phyloP scores from a whole-genome alignment of 495 filamentous ascomycete species.

The Neurospora sp. region DNA sequence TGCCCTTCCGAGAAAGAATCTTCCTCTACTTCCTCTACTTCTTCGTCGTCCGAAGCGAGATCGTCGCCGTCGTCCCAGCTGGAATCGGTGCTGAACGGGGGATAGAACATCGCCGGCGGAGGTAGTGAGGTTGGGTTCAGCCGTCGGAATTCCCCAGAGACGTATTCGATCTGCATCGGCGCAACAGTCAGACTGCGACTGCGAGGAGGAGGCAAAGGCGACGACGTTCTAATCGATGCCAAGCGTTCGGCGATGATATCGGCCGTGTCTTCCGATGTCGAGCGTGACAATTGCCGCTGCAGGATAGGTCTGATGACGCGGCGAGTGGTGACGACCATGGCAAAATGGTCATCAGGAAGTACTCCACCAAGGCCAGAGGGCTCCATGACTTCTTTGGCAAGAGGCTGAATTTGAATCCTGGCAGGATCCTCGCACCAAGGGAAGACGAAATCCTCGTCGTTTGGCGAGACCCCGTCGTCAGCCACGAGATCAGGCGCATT shows the following conservation, averaged over 20 bases:
- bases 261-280: constrained; percentile 16
- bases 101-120: constrained; percentile 31
- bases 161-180: constrained; percentile 26
- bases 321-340: constrained; percentile 42
- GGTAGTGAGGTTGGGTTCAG: constrained; percentile 35
- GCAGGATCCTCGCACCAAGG: constrained; percentile 26
- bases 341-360: constrained; percentile 57
- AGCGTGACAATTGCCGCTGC: background rate
- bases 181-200: background rate
- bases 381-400: constrained; percentile 44
- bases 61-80: constrained; percentile 24
- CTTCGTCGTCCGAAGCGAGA: constrained; percentile 19
- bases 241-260: constrained; percentile 27
- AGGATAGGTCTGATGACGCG: constrained; percentile 21
- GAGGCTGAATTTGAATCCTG: constrained; percentile 11
- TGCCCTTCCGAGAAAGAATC: constrained; percentile 7
- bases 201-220: constrained; percentile 9
- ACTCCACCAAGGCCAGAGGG: constrained; percentile 57
- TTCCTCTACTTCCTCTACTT: background rate
- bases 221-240: constrained; percentile 27
- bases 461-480: constrained; percentile 14
- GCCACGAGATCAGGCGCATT: constrained; percentile 13
- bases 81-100: constrained; percentile 21
- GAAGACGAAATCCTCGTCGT: constrained; percentile 25
- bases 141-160: constrained; percentile 16